phyloP scores from a whole-genome alignment of 1,284 basidiomycete species.

The Ceratobasidium sp. region DNA sequence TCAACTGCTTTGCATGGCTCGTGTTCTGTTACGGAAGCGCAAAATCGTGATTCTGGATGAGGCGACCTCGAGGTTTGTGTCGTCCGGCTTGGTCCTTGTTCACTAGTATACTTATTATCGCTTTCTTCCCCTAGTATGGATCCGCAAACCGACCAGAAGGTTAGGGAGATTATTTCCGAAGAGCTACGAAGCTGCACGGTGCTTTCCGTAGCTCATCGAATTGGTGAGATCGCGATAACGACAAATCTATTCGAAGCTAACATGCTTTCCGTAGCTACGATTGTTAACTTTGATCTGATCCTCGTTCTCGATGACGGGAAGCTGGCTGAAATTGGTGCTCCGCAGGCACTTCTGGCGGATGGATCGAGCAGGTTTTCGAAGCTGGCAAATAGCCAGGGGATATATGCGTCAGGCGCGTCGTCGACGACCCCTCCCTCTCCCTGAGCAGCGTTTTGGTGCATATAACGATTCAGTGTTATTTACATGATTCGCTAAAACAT shows the following conservation, averaged over 20 bases:
- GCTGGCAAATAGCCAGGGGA: conserved; percentile 20
- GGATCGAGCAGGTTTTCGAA: conserved; percentile 9
- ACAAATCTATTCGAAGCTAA: neutral
- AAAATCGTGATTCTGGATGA: conserved; percentile 23
- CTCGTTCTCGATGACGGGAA: conserved; percentile 23
- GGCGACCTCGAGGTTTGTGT: conserved; percentile 6
- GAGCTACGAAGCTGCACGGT: conserved; percentile 11
- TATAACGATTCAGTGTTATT: no score
- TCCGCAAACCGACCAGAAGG: conserved; percentile 11
- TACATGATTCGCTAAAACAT: no score
- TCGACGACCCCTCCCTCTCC: neutral
- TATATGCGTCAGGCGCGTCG: neutral
- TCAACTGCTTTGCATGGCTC: conserved; percentile 22
- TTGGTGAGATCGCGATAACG: neutral
- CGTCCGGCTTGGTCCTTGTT: neutral
- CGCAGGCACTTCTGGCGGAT: neutral
- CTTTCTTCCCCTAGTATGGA: conserved; percentile 10
- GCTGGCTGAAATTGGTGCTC: conserved; percentile 11
- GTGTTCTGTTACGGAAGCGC: conserved; percentile 19
- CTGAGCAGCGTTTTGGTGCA: no score
- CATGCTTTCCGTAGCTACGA: neutral
- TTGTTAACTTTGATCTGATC: conserved; percentile 29
- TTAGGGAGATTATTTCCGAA: neutral
- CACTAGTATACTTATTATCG: neutral
- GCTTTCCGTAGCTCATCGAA: conserved; percentile 18